Evolutionary conservation across 257 asterid genomes (phyloP), one percentile per base, ranked within the genome.

Genomic region (Gardenia jasminoides): DNA sequence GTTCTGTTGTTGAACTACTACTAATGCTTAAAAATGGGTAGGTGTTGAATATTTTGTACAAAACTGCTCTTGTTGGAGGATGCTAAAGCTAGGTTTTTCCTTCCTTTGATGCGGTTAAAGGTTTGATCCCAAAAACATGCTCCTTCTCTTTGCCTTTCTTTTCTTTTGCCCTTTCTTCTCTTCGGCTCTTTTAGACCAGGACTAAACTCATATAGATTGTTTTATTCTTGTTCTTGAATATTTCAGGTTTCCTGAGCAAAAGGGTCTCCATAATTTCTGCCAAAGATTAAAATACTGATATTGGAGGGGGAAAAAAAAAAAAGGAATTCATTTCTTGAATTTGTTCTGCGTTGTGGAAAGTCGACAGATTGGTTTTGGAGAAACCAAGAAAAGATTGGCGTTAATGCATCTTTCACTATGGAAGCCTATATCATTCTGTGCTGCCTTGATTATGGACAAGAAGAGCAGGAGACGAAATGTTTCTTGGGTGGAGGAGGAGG

Each of bases 361-460:
- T 68, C 62, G 15, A 24, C 43, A 56, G 31, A 70, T 72, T 77
- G 76, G 70, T 66, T 64, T 44, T 79, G 64, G 70, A 66, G 79
- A 33, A 44, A 73, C 75, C 26, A 28, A 41, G 36, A 39, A 39
- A 69, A 47, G 56, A 76, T 58, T 52, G 65, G 76, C 28, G 50
- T 81, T 84, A 22, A 84, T 84, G 88, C 83, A 84, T 84, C 75
- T 84, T 79, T 81, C 85, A 59, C 30, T 79, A 71, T 84, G 88
- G 88, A 84, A 84, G 59, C 85, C 85, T 28, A 62, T 84, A 71
- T 71, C 81, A 47, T 85, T 75, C 59, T 81, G 85, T 72, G 88
- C 88, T 20, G 77, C 88, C 65, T 61, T 81, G 44, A 77, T 84
- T 46, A 46, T 76, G 76, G 82, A 81, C 83, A 76, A 75, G 78